phyloP scores from a whole-genome alignment of 371 early-diverging fungal genomes.

The Rhizomucor miehei region DNA sequence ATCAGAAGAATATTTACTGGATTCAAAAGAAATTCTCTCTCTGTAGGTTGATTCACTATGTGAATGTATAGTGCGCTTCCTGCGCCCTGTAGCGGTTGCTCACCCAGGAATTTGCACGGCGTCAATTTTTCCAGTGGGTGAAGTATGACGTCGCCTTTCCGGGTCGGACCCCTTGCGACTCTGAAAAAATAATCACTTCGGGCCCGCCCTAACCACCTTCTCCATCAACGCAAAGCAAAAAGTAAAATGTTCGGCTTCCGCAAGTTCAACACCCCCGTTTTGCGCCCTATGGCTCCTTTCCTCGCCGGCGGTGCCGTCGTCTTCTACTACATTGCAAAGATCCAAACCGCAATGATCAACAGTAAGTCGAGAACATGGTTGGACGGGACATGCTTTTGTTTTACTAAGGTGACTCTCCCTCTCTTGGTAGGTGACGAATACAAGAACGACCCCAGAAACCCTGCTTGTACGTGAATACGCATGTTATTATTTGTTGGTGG shows the following conservation, averaged over 20 bases:
- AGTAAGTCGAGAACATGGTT: too few species aligned
- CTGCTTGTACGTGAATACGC: conserved; percentile 44
- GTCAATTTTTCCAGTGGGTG: too few species aligned
- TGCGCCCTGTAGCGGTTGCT: too few species aligned
- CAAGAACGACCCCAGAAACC: conserved; percentile 58
- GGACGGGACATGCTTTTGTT: not conserved
- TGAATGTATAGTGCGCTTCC: too few species aligned
- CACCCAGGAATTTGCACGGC: too few species aligned
- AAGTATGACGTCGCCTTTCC: too few species aligned
- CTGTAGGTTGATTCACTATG: too few species aligned
- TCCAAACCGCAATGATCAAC: conserved; percentile 51
- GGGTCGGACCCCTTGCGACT: too few species aligned
- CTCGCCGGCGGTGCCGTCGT: conserved; percentile 41
- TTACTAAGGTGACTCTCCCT: not conserved
- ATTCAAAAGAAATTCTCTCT: too few species aligned
- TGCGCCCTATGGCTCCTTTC: conserved; percentile 50
- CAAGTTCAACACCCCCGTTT: conserved; percentile 49
- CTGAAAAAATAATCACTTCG: too few species aligned
- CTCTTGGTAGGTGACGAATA: conserved; percentile 46
- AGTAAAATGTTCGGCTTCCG: conserved; percentile 51
- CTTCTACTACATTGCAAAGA: conserved; percentile 48
- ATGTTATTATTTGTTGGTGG: not conserved
- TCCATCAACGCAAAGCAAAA: not conserved
- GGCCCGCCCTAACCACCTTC: not conserved
- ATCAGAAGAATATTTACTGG: too few species aligned